Base-by-base conservation (phyloP, 148 eudicot species). In the Fagopyrum tataricum region DNA sequence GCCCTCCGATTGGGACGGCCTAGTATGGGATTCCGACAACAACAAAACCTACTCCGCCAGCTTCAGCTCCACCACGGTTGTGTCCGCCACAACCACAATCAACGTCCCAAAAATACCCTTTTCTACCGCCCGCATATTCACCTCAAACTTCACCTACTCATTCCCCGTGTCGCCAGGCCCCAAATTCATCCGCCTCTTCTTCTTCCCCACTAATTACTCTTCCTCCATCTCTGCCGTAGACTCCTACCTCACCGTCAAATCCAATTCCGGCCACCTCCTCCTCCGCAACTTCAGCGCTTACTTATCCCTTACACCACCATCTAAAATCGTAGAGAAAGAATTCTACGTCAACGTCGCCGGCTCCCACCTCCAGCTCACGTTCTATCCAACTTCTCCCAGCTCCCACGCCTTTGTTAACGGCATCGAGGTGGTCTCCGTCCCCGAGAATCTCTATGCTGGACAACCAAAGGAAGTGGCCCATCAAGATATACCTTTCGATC, bases 151-250 rank as follows among this genome's bases (percentile, higher is more conserved):
- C 56, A 51, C 56, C 56, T 51, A 51, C 56, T 3, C 56, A 5
- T 51, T 51, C 20, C 56, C 56, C 0, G 56, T 51, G 2, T 51
- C 56, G 6, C 18, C 56, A 4, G 56, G 21, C 56, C 56, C 56
- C 20, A 51, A 51, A 51, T 51, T 51, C 56, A 14, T 51, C 56
- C 21, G 56, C 20, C 56, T 44, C 71, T 80, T 13, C 74, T 51
- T 51, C 56, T 17, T 5, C 17, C 56, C 52, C 55, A n/a, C n/a
- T n/a, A n/a, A n/a, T n/a, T 76, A 6, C 70, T 71, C 56, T 20
- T 51, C 18, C 56, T 14, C 23, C 6, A 0, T 20, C 58, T 53
- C 21, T 1, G 7, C 58, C 1, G 1, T 6, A 5, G 58, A 53
- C 0, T 1, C 58, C 21, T 53, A 53, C 58, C 24, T 53, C 8